A percentile compares a stretch with the other conserved stretches of the same genome.
Conservation (phyloP, 257 asterid genomes). For the Nicotiana obtusifolia region DNA sequence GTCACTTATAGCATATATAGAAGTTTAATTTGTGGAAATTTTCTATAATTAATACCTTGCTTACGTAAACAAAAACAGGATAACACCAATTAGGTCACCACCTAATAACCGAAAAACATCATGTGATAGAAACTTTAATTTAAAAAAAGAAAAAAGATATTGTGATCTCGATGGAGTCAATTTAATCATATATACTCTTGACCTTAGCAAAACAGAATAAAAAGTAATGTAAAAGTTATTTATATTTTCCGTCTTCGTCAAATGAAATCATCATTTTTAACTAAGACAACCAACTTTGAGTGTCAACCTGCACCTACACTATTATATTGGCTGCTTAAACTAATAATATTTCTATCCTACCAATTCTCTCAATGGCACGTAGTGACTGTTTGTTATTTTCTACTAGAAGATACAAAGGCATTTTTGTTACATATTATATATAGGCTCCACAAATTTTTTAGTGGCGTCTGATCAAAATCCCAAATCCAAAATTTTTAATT, state of each 20-base stretch:
- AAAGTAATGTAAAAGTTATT: not conserved
- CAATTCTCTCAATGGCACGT: not conserved
- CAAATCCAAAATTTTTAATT: not conserved
- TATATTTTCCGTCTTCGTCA: not conserved
- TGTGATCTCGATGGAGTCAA: not conserved
- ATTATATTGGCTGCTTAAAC: not conserved
- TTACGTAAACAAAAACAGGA: not conserved
- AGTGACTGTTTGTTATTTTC: not conserved
- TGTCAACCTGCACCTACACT: not conserved
- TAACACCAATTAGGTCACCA: not conserved
- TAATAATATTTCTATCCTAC: not conserved
- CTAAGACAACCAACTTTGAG: not conserved
- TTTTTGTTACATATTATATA: not conserved
- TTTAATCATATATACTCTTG: not conserved
- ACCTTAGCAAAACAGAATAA: not conserved
- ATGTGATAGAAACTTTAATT: not conserved
- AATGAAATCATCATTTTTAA: conserved; percentile 2
- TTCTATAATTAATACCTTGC: not conserved
- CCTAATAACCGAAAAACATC: not conserved
- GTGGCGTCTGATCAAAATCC: not conserved
- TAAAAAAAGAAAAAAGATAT: not conserved
- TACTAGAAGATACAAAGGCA: not conserved
- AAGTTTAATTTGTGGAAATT: not conserved
- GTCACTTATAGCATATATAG: not conserved
- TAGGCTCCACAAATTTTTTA: not conserved